These are phyloP conservation scores for Solanum hybrid DNA, from an alignment of 305 asterid genomes.

Conservation along the genomic window DNA sequence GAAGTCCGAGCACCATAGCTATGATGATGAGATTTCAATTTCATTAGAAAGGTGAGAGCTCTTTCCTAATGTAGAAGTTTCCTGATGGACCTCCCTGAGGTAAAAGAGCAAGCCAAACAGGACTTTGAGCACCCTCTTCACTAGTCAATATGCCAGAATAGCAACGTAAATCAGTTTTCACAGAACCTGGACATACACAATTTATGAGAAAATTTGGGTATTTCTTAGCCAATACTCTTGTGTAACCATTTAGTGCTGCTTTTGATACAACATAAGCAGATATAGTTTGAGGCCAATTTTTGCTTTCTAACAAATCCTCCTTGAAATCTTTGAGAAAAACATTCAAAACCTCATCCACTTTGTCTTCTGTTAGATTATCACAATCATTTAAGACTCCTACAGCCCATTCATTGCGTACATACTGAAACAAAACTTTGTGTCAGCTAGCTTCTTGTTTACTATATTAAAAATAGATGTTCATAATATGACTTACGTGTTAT, in stretches of 20 bases:
- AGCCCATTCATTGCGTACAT: slow-evolving; percentile 30
- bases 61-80: neutral
- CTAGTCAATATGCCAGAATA: neutral
- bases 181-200: slow-evolving; percentile 20
- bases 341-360: slow-evolving; percentile 29
- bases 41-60: neutral
- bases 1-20: neutral
- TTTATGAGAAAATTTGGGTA: slow-evolving; percentile 11
- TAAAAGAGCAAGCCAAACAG: slow-evolving; percentile 16
- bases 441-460: no score
- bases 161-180: slow-evolving; percentile 12
- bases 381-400: slow-evolving; percentile 21
- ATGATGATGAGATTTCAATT: neutral
- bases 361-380: slow-evolving; percentile 30
- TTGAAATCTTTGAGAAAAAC: slow-evolving; percentile 24
- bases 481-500: no score
- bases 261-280: slow-evolving; percentile 15
- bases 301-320: slow-evolving; percentile 13
- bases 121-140: slow-evolving; percentile 17
- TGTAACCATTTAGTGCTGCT: slow-evolving; percentile 19
- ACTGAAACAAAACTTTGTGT: slow-evolving; percentile 11
- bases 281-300: slow-evolving; percentile 23
- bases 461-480: no score
- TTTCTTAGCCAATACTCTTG: slow-evolving; percentile 15
- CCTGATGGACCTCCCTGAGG: slow-evolving; percentile 18